Evolutionary conservation across 805 yeast species (phyloP).

Genomic region (Zygosaccharomyces siamensis): DNA sequence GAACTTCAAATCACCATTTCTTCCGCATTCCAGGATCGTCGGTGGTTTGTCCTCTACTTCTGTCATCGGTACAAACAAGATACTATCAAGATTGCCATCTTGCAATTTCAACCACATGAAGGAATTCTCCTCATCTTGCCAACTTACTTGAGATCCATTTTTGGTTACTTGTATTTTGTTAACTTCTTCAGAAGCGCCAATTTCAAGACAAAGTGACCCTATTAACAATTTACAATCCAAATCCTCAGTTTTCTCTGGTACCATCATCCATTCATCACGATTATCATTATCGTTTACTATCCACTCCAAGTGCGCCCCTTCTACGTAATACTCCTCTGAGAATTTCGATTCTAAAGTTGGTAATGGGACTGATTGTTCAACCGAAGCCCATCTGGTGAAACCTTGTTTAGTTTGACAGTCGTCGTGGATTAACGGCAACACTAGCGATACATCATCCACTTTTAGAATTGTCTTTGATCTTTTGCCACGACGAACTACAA

Average conservation of each 20-base stretch:
- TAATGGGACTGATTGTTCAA: constrained; percentile 19
- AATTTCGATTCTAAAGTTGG: constrained; percentile 19
- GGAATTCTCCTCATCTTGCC: constrained; percentile 1
- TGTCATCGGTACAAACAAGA: constrained; percentile 1
- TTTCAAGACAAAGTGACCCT: constrained; percentile 5
- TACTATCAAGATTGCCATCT: constrained; percentile 1
- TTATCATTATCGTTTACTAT: constrained; percentile 4
- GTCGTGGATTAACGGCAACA: constrained; percentile 25
- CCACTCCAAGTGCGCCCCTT: constrained; percentile 20
- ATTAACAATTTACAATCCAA: not conserved
- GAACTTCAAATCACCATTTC: not conserved
- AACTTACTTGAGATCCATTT: not conserved
- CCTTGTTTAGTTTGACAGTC: constrained; percentile 21
- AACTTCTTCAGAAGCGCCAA: not conserved
- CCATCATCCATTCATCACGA: constrained; percentile 25
- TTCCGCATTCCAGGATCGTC: not conserved
- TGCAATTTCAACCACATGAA: constrained; percentile 8
- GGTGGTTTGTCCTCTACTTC: not conserved
- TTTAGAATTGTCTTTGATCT: constrained; percentile 28
- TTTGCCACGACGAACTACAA: constrained; percentile 34
- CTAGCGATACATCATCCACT: constrained; percentile 33
- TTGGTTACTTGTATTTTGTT: not conserved
- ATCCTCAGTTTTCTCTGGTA: constrained; percentile 18
- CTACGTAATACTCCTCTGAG: constrained; percentile 16
- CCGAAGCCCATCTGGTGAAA: not conserved